phyloP scores from a whole-genome alignment of 805 yeast genomes.

The Myxozyma udenii region DNA sequence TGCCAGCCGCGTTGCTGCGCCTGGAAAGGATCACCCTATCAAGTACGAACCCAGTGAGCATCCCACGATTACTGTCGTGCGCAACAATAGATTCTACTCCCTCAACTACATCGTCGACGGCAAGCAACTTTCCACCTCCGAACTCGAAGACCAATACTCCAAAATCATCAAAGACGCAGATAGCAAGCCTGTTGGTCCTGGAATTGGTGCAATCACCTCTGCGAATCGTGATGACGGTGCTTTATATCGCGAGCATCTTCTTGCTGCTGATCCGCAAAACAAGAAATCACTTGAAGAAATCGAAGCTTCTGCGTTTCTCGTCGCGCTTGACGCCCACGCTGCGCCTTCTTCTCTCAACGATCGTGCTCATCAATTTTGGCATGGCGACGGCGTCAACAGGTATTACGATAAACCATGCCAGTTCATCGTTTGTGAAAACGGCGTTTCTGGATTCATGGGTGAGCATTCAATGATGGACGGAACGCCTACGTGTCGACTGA shows the following conservation, averaged over 20 bases:
- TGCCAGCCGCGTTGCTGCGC: conserved; percentile 73
- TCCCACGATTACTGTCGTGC: conserved; percentile 67
- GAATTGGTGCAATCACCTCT: conserved; percentile 77
- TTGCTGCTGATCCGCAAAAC: conserved; percentile 58
- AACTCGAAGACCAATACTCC: conserved; percentile 52
- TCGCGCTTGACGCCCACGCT: conserved; percentile 67
- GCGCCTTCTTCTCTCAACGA: conserved; percentile 75
- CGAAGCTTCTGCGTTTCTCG: conserved; percentile 71
- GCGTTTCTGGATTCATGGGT: conserved; percentile 87
- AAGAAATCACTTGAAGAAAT: conserved; percentile 60
- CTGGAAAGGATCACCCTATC: conserved; percentile 57
- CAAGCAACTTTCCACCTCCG: conserved; percentile 40
- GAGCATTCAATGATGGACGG: conserved; percentile 99
- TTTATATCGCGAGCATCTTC: conserved; percentile 55
- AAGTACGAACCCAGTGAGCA: conserved; percentile 46
- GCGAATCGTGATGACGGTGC: conserved; percentile 84
- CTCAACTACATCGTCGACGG: conserved; percentile 46
- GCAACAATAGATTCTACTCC: conserved; percentile 78
- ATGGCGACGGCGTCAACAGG: conserved; percentile 90
- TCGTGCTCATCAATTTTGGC: conserved; percentile 84
- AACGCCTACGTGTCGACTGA: conserved; percentile 85
- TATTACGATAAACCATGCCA: conserved; percentile 90
- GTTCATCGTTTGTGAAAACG: conserved; percentile 76
- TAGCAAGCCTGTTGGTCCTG: conserved; percentile 44
- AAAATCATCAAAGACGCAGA: conserved; percentile 49